Evolutionary conservation across 371 early-diverging fungal species (phyloP).

Genomic region (Syncephalastrum racemosum): DNA sequence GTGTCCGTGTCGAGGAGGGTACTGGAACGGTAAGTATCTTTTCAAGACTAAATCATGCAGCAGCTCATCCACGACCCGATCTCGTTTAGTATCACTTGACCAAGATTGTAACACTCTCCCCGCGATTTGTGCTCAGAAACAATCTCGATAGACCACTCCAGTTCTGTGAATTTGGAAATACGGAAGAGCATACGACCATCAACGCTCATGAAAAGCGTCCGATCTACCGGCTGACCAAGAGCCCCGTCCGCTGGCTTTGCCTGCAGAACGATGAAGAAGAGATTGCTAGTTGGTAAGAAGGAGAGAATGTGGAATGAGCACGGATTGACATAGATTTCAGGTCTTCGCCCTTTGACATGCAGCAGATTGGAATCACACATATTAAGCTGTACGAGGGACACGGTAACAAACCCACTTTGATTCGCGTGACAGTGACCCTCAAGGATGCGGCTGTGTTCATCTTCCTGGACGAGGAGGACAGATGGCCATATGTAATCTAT

Average conservation of each 20-base stretch:
- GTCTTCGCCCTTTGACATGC: constrained; percentile 77
- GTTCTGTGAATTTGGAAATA: constrained; percentile 52
- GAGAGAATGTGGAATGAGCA: neutral
- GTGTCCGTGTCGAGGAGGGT: constrained; percentile 70
- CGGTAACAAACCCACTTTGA: constrained; percentile 56
- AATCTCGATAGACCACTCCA: constrained; percentile 56
- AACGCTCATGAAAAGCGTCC: constrained; percentile 49
- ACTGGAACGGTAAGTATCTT: constrained; percentile 47
- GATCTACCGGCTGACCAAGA: constrained; percentile 48
- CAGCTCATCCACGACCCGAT: constrained; percentile 1
- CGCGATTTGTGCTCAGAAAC: constrained; percentile 87
- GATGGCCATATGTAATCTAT: constrained; percentile 92
- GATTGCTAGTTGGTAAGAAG: constrained; percentile 51
- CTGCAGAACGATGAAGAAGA: constrained; percentile 42
- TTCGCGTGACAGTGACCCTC: constrained; percentile 74
- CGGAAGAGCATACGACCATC: constrained; percentile 23
- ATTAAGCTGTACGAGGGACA: constrained; percentile 69
- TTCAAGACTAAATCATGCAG: neutral
- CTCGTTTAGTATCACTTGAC: constrained; percentile 49
- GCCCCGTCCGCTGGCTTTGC: constrained; percentile 51
- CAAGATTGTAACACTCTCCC: constrained; percentile 77
- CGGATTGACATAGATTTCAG: constrained; percentile 13
- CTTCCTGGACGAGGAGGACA: constrained; percentile 66
- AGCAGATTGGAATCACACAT: constrained; percentile 82
- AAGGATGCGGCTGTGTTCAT: constrained; percentile 89